Evolutionary conservation across 2,329 filamentous ascomycete species (phyloP).

Genomic region (Arthroderma sp.): DNA sequence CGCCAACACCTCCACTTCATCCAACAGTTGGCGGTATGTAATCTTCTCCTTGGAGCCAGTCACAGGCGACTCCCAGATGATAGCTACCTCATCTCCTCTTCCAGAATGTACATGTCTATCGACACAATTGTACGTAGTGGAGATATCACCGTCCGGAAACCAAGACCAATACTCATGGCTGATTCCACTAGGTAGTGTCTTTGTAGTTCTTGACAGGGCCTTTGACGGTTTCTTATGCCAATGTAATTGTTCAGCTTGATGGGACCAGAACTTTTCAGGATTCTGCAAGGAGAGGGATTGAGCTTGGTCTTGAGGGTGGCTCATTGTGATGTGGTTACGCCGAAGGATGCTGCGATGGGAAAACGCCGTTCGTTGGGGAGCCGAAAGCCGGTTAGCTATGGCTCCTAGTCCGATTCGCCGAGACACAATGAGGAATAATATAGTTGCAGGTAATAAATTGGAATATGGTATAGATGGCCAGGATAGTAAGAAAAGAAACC

Average conservation of each 20-base stretch:
- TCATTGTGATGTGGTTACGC: too few species aligned
- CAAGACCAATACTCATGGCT: constrained; percentile 70
- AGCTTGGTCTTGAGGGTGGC: constrained; percentile 36
- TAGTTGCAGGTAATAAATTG: too few species aligned
- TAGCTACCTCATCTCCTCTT: constrained; percentile 58
- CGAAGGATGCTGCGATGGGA: too few species aligned
- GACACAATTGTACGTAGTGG: constrained; percentile 82
- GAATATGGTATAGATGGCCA: too few species aligned
- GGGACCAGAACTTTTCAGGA: constrained; percentile 61
- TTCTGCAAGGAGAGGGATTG: constrained; percentile 48
- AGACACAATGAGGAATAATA: too few species aligned
- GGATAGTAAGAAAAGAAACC: too few species aligned
- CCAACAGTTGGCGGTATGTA: constrained; percentile 62
- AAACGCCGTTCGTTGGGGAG: too few species aligned
- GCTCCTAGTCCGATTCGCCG: too few species aligned
- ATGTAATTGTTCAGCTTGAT: constrained; percentile 59
- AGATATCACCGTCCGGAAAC: constrained; percentile 82
- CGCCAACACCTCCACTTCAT: constrained; percentile 70
- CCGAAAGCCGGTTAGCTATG: too few species aligned
- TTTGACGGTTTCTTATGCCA: constrained; percentile 67
- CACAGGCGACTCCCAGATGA: constrained; percentile 81
- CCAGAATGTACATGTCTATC: constrained; percentile 76
- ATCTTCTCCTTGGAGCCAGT: constrained; percentile 57
- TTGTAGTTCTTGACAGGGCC: constrained; percentile 47
- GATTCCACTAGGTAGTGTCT: constrained; percentile 47